A percentile compares a stretch with the other conserved stretches of the same genome.
These are phyloP conservation scores for Cordyceps javanica DNA, from an alignment of 2,329 filamentous ascomycete species.

Conservation along the genomic window DNA sequence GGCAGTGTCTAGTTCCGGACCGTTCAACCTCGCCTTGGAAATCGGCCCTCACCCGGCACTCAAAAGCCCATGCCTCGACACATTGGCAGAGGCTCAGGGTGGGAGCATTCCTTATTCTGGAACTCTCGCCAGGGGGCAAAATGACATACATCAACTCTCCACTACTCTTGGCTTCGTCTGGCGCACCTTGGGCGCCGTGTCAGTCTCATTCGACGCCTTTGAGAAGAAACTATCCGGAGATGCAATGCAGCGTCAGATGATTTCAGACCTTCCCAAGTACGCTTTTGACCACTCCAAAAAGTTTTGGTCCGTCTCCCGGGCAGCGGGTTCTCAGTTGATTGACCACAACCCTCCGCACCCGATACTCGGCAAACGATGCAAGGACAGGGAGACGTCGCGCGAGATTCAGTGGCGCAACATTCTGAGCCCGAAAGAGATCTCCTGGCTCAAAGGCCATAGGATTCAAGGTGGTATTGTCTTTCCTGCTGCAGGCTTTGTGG, in stretches of 20 bases:
- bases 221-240: background rate
- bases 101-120: background rate
- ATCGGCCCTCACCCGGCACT: constrained; percentile 24
- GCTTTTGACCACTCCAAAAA: background rate
- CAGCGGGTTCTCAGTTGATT: background rate
- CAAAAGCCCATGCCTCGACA: constrained; percentile 27
- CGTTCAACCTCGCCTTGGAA: constrained; percentile 10
- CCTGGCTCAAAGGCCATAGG: constrained; percentile 36
- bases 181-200: background rate
- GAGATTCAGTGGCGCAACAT: constrained; percentile 17
- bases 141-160: constrained; percentile 14
- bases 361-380: background rate
- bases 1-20: background rate
- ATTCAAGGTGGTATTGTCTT: constrained; percentile 37
- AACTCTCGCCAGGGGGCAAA: background rate
- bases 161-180: constrained; percentile 15
- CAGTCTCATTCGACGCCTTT: background rate
- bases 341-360: background rate
- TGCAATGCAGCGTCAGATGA: no score
- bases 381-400: background rate
- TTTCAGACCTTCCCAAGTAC: background rate
- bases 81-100: constrained; percentile 16
- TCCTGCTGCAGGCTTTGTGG: constrained; percentile 29
- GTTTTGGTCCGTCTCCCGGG: background rate
- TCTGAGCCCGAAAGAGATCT: constrained; percentile 16